A percentile compares a stretch with the other conserved stretches of the same genome.
Conservation (phyloP, 208 protist genomes). For the Leishmania major region DNA sequence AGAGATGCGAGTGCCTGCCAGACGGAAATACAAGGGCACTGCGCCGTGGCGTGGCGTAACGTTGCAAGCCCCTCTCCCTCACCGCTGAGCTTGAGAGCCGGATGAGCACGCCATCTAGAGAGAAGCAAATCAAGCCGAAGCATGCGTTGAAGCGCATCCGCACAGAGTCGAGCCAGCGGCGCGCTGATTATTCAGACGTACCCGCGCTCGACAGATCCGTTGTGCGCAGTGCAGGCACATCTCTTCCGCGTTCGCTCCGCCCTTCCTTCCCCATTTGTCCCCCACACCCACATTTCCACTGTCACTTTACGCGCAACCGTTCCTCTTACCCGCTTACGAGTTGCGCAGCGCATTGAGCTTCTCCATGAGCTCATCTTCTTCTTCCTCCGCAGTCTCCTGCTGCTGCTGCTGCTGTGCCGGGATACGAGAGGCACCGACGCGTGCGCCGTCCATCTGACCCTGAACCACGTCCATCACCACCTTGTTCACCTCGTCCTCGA, state of each 20-base stretch:
- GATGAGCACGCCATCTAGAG: background rate
- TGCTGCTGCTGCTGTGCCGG: slow-evolving; percentile 44
- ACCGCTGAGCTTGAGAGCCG: background rate
- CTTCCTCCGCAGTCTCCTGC: slow-evolving; percentile 38
- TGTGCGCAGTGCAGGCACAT: background rate
- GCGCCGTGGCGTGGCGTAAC: background rate
- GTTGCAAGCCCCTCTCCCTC: background rate
- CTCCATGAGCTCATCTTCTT: slow-evolving; percentile 53
- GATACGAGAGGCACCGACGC: slow-evolving; percentile 54
- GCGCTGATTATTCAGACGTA: background rate
- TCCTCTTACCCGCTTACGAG: slow-evolving; percentile 10
- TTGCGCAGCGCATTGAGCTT: slow-evolving; percentile 66
- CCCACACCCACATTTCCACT: background rate
- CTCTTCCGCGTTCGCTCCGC: background rate
- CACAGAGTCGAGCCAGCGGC: background rate
- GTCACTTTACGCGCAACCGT: background rate
- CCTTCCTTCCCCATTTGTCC: background rate
- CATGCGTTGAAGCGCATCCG: background rate
- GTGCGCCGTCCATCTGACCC: slow-evolving; percentile 65
- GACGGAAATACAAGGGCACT: background rate
- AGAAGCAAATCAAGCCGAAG: background rate
- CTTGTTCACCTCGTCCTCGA: slow-evolving; percentile 90
- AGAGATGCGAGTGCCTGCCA: background rate
- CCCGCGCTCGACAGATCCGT: background rate
- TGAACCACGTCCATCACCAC: slow-evolving; percentile 86